Evolutionary conservation across 495 filamentous ascomycete species (phyloP), one percentile per base, ranked within the genome.

Genomic region (Neurospora sublineolata): DNA sequence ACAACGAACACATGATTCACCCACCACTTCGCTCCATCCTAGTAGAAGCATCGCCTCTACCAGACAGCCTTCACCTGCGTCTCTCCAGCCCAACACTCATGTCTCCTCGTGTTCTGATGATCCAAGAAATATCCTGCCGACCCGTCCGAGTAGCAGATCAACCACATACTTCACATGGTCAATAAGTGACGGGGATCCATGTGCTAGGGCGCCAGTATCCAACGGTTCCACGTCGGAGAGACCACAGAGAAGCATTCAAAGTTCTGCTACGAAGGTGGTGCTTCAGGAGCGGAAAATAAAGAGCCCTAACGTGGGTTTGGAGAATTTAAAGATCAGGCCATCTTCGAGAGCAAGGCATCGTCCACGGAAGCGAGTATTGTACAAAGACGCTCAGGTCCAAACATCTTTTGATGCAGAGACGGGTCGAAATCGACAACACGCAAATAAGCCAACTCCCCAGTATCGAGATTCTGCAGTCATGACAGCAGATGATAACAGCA

Each of bases 141-240:
- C 27, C 23, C 71, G 30, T 44, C 18, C 39, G 38, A 67, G 60
- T 38, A 60, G 68, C 39, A 73, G 67, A 60, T 70, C 72, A 20
- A 81, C 75, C 16, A 77, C 72, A 52, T 78, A 74, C 67, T 76
- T 78, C 23, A 78, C 77, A 11, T 81, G 80, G 80, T 77, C 80
- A 8, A 79, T 38, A 27, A 78, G 74, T 69, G 70, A 76, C 52
- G 33, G 52, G 12, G 14, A 3, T 36, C 52, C 52, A 9, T 4
- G 18, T 14, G 27, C 27, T 18, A 33, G 14, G 7, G 52, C 52
- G 52, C 52, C 52, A 36, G 52, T 27, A 33, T 64, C 52, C 30
- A 18, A 64, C 52, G 12, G 33, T 33, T 64, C 52, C 6, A 33
- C 27, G 0, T 64, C 7, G 5, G 52, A 64, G 52, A 64, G 14